A percentile compares a stretch with the other conserved stretches of the same genome.
Conservation (phyloP, 805 yeast genomes). For the Schwanniomyces sp. region DNA sequence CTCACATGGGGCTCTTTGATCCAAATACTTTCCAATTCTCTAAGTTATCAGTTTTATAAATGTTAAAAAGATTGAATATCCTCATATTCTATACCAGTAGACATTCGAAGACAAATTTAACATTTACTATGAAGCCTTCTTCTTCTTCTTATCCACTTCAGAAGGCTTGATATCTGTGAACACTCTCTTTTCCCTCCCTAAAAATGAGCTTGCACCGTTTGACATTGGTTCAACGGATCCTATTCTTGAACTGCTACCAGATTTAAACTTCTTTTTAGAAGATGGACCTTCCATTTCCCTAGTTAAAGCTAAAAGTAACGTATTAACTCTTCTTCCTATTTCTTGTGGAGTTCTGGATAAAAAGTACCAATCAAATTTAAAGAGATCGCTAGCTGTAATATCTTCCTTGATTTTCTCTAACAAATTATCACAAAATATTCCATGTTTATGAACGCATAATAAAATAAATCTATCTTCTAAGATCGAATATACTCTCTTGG, state of each 20-base stretch:
- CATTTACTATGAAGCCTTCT: neutral
- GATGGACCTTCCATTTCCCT: constrained; percentile 68
- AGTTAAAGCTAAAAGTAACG: constrained; percentile 64
- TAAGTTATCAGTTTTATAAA: no score
- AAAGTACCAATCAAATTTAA: constrained; percentile 74
- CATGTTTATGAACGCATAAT: constrained; percentile 61
- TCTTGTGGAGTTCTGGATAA: constrained; percentile 72
- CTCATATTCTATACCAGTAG: no score
- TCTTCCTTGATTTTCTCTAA: constrained; percentile 68
- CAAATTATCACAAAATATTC: constrained; percentile 57
- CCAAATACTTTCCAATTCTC: no score
- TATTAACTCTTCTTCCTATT: constrained; percentile 64
- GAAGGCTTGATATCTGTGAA: neutral
- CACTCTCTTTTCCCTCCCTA: constrained; percentile 3
- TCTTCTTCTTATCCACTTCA: constrained; percentile 3
- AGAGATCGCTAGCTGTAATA: constrained; percentile 55
- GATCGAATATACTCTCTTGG: constrained; percentile 69
- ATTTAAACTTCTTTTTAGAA: constrained; percentile 44
- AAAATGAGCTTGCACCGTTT: neutral
- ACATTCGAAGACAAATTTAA: neutral
- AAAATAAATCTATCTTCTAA: constrained; percentile 70
- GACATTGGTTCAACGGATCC: constrained; percentile 36
- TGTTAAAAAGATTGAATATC: no score
- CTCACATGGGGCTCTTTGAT: no score
- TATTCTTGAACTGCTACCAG: constrained; percentile 24